phyloP scores from a whole-genome alignment of 1,284 basidiomycete species.

The Wolfiporia cocos region DNA sequence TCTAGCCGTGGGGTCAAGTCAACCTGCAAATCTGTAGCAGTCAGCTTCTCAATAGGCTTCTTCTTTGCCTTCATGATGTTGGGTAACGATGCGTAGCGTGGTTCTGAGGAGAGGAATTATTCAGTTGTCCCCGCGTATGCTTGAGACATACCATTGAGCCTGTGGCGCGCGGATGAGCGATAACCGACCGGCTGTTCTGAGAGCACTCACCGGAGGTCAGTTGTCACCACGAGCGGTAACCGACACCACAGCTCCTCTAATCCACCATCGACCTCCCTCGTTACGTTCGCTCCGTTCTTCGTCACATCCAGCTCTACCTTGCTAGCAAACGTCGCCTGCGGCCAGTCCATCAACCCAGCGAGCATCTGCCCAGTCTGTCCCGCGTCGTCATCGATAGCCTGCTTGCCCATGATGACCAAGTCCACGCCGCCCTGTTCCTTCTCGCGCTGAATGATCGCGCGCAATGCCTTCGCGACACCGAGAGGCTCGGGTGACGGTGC shows the following conservation, averaged over 20 bases:
- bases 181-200: too few species aligned
- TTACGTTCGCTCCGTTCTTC: constrained; percentile 69
- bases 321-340: constrained; percentile 94
- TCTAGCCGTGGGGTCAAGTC: constrained; percentile 80
- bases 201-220: constrained; percentile 77
- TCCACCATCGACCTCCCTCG: constrained; percentile 94
- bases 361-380: constrained; percentile 99
- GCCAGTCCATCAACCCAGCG: constrained; percentile 88
- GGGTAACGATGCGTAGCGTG: constrained; percentile 89
- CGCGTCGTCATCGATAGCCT: constrained; percentile 96
- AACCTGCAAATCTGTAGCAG: constrained; percentile 78
- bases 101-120: constrained; percentile 49
- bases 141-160: too few species aligned
- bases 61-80: constrained; percentile 99
- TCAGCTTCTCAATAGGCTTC: constrained; percentile 89
- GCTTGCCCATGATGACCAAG: constrained; percentile 96
- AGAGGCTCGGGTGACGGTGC: constrained; percentile 77
- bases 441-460: constrained; percentile 70
- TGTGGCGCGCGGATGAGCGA: too few species aligned
- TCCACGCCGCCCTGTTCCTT: constrained; percentile 72
- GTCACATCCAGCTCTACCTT: constrained; percentile 77
- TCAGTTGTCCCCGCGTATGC: too few species aligned
- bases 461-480: constrained; percentile 81
- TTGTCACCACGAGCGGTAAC: constrained; percentile 88
- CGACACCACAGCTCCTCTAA: constrained; percentile 78